Conservation (phyloP, 306 rosid species). For the Lupinus albus region DNA sequence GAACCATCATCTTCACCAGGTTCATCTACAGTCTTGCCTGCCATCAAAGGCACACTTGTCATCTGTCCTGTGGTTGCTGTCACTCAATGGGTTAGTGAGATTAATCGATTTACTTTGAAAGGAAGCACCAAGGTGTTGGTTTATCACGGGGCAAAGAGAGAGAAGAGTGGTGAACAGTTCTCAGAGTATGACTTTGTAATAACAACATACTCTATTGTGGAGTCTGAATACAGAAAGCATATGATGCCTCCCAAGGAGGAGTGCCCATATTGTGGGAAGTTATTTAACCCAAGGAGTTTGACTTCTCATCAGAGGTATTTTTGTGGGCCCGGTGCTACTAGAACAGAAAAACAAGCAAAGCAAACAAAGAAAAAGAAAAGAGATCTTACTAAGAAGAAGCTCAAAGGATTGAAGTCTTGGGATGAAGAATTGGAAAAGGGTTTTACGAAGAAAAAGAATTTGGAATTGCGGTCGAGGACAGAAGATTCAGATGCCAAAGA, state of each 20-base stretch:
- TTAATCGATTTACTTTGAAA: conserved; percentile 69
- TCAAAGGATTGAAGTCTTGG: background rate
- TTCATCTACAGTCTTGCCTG: conserved; percentile 55
- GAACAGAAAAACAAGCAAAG: conserved; percentile 82
- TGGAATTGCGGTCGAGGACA: background rate
- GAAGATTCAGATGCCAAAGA: conserved; percentile 35
- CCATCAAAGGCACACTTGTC: conserved; percentile 73
- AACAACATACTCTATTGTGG: conserved; percentile 78
- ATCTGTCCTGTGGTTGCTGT: conserved; percentile 93
- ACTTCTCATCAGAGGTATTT: conserved; percentile 54
- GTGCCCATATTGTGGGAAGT: conserved; percentile 66
- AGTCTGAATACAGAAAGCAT: conserved; percentile 77
- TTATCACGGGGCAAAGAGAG: conserved; percentile 84
- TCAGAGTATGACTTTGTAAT: conserved; percentile 79
- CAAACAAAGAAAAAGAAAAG: conserved; percentile 61
- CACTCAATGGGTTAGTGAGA: conserved; percentile 83
- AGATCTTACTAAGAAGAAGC: conserved; percentile 31
- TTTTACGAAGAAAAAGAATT: background rate
- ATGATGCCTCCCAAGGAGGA: conserved; percentile 81
- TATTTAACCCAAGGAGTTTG: conserved; percentile 43
- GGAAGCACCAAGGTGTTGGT: conserved; percentile 82
- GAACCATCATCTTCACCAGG: conserved; percentile 44
- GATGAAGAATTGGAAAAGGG: conserved; percentile 19
- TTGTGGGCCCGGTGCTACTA: conserved; percentile 76
- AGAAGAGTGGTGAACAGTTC: conserved; percentile 53